Conservation (phyloP, 1,284 basidiomycete genomes). For the Marasmius fiardii region DNA sequence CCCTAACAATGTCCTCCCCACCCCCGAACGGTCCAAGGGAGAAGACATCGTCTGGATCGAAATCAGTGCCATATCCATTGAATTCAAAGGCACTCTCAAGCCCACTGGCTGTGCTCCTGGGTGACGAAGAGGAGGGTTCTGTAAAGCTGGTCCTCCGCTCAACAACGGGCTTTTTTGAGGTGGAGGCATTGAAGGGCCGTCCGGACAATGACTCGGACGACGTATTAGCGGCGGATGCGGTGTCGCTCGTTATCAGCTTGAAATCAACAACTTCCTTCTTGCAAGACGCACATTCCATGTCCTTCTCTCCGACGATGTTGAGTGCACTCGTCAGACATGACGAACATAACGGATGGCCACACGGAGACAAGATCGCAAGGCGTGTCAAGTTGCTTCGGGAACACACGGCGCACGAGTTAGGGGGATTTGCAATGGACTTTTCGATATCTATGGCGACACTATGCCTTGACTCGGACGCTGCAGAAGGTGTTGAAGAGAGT, state of each 20-base stretch:
- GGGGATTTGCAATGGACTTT: slow-evolving; percentile 24
- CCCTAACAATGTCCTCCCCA: slow-evolving; percentile 2
- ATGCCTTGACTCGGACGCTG: background rate
- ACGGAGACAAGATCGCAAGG: slow-evolving; percentile 68
- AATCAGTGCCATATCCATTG: slow-evolving; percentile 13
- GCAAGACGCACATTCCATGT: slow-evolving; percentile 78
- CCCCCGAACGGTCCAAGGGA: slow-evolving; percentile 11
- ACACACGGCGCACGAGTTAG: slow-evolving; percentile 47
- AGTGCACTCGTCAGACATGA: slow-evolving; percentile 76
- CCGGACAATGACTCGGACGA: slow-evolving; percentile 11
- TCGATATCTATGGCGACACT: slow-evolving; percentile 19
- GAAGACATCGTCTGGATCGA: slow-evolving; percentile 3
- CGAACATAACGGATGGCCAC: slow-evolving; percentile 70
- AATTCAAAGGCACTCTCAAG: slow-evolving; percentile 39
- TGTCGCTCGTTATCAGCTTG: slow-evolving; percentile 35
- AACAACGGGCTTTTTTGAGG: slow-evolving; percentile 4
- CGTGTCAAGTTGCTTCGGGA: slow-evolving; percentile 38
- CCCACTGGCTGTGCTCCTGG: slow-evolving; percentile 15
- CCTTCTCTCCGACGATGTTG: slow-evolving; percentile 83
- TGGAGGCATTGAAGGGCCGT: slow-evolving; percentile 5
- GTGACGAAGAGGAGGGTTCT: slow-evolving; percentile 31
- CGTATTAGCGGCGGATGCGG: background rate
- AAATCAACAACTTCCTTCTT: slow-evolving; percentile 66
- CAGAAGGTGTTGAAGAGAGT: slow-evolving; percentile 1
- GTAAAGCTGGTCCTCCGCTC: slow-evolving; percentile 20